Evolutionary conservation across 768 basidiomycete species (phyloP).

Genomic region (Kwoniella europaea): DNA sequence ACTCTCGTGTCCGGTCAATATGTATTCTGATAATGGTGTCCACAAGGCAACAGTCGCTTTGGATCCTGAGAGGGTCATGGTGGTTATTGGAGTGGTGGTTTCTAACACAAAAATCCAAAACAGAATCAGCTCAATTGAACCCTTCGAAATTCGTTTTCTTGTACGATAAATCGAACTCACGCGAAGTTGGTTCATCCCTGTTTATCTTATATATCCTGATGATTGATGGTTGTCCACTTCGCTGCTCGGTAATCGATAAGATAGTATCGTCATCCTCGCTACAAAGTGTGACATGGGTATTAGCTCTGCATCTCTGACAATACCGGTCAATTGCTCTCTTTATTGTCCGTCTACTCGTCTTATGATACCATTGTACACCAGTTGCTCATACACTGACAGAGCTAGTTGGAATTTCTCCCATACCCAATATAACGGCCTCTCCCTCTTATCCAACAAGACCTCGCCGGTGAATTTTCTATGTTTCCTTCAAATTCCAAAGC

Average conservation of each 20-base stretch:
- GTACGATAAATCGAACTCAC: constrained; percentile 62
- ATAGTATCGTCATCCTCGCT: constrained; percentile 64
- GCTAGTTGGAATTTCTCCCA: background rate
- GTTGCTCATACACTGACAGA: background rate
- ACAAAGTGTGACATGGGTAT: too few relatives aligned
- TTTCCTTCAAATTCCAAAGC: too few relatives aligned
- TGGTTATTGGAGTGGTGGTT: constrained; percentile 71
- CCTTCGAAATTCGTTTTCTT: too few relatives aligned
- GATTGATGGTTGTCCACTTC: constrained; percentile 89
- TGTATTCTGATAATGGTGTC: constrained; percentile 73
- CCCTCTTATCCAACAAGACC: background rate
- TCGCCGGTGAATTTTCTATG: too few relatives aligned
- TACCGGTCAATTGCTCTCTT: too few relatives aligned
- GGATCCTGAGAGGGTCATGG: constrained; percentile 87
- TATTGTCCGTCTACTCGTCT: background rate
- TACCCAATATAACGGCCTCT: background rate
- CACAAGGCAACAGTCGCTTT: constrained; percentile 98
- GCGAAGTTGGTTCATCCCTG: constrained; percentile 77
- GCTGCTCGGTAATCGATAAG: constrained; percentile 94
- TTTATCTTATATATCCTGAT: constrained; percentile 88
- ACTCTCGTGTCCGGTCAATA: constrained; percentile 94
- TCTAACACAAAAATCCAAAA: constrained; percentile 62
- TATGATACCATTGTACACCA: background rate
- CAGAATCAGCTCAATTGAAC: too few relatives aligned
- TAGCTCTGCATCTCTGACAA: too few relatives aligned